Evolutionary conservation across 2,329 filamentous ascomycete species (phyloP).

Genomic region (Podosphaera fusca): DNA sequence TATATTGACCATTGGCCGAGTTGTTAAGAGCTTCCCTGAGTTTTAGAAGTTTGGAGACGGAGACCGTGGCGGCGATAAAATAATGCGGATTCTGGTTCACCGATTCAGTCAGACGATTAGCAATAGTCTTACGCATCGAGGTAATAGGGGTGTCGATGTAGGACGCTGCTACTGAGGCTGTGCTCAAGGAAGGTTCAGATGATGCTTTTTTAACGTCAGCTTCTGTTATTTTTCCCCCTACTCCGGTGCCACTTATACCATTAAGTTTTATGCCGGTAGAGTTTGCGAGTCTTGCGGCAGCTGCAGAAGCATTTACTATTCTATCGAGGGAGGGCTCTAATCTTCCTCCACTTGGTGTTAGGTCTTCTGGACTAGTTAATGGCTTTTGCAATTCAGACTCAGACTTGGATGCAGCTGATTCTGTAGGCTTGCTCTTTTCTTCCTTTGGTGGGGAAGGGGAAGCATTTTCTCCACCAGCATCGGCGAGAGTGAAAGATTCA

Average conservation of each 20-base stretch:
- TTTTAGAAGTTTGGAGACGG: constrained; percentile 86
- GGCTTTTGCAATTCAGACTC: constrained; percentile 31
- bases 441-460: constrained; percentile 40
- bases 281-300: constrained; percentile 60
- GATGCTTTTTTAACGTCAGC: constrained; percentile 78
- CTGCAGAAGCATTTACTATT: constrained; percentile 46
- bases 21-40: constrained; percentile 84
- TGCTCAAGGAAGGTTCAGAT: constrained; percentile 24
- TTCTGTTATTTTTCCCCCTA: constrained; percentile 70
- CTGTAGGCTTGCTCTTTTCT: constrained; percentile 37
- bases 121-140: constrained; percentile 97
- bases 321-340: constrained; percentile 71
- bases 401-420: constrained; percentile 34
- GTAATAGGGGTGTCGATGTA: constrained; percentile 70
- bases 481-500: constrained; percentile 65
- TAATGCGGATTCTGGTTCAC: constrained; percentile 92
- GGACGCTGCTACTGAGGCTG: constrained; percentile 28
- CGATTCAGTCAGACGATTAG: constrained; percentile 70
- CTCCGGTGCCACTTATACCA: constrained; percentile 66
- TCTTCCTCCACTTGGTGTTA: constrained; percentile 48
- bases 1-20: constrained; percentile 78
- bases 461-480: constrained; percentile 67
- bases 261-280: constrained; percentile 64
- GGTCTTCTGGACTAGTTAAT: constrained; percentile 34
- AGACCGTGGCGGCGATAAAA: constrained; percentile 80